These are phyloP conservation scores for Ampelocalamus luodianensis DNA, from an alignment of 176 grass and related monocot genomes.

Conservation along the genomic window DNA sequence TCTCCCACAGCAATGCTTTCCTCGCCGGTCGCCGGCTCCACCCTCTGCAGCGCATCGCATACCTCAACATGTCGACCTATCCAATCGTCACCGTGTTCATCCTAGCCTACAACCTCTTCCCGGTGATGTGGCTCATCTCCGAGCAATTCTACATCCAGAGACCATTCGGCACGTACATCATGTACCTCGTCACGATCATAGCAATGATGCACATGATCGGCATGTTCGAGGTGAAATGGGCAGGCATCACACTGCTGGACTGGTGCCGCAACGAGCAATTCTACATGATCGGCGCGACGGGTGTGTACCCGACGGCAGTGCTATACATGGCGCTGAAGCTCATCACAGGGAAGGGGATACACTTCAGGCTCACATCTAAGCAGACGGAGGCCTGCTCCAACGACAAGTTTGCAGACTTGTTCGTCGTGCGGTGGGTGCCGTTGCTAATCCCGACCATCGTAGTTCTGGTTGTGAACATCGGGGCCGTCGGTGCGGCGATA, in stretches of 20 bases:
- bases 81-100: neutral
- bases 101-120: neutral
- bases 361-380: slow-evolving; percentile 42
- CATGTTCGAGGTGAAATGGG: slow-evolving; percentile 30
- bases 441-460: neutral
- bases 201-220: slow-evolving; percentile 39
- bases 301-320: slow-evolving; percentile 32
- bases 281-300: slow-evolving; percentile 35
- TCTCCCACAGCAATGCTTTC: slow-evolving; percentile 12
- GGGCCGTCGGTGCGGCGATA: slow-evolving; percentile 37
- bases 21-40: too few relatives aligned
- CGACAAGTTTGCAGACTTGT: slow-evolving; percentile 10
- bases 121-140: slow-evolving; percentile 33
- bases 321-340: slow-evolving; percentile 41
- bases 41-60: too few relatives aligned
- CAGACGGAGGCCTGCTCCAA: neutral
- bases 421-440: neutral
- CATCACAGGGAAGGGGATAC: slow-evolving; percentile 30
- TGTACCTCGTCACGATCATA: neutral
- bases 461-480: neutral
- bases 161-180: slow-evolving; percentile 15
- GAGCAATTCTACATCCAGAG: slow-evolving; percentile 26
- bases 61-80: too few relatives aligned
- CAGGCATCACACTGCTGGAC: slow-evolving; percentile 32
- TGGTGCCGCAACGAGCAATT: slow-evolving; percentile 45